Percentiles rank a stretch among this genome's conserved stretches.
phyloP scores from a whole-genome alignment of 495 filamentous ascomycete species.

The Rostrohypoxylon terebratum region DNA sequence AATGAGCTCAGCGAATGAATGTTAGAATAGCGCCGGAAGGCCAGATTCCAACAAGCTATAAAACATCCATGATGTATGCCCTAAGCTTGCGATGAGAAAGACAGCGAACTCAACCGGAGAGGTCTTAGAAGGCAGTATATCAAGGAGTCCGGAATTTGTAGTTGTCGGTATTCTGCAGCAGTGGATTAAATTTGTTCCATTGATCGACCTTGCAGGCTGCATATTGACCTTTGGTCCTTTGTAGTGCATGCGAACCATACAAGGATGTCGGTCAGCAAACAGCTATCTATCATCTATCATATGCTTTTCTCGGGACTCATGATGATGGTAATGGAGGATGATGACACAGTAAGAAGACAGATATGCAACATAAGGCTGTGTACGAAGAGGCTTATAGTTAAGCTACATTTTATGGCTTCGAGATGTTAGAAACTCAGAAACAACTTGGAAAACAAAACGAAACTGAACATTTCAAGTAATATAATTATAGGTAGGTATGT shows the following conservation, averaged over 20 bases:
- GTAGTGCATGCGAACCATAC: constrained; percentile 14
- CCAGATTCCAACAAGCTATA: too few relatives aligned
- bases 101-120: too few relatives aligned
- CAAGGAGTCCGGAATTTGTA: not conserved
- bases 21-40: too few relatives aligned
- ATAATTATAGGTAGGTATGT: too few relatives aligned
- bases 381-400: not conserved
- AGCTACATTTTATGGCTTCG: not conserved
- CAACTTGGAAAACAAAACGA: too few relatives aligned
- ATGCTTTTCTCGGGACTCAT: not conserved
- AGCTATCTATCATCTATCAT: not conserved
- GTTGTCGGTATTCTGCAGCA: not conserved
- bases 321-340: not conserved
- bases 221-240: too few relatives aligned
- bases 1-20: too few relatives aligned
- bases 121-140: not conserved
- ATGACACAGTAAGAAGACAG: not conserved
- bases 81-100: too few relatives aligned
- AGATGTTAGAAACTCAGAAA: not conserved
- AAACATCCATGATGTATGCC: too few relatives aligned
- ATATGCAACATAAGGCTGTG: not conserved
- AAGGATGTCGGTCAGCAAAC: constrained; percentile 15
- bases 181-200: constrained; percentile 12
- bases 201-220: constrained; percentile 38
- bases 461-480: not conserved